Evolutionary conservation across 1,284 basidiomycete species (phyloP), one percentile per base, ranked within the genome.

Genomic region (Apiotrichum montevideense): DNA sequence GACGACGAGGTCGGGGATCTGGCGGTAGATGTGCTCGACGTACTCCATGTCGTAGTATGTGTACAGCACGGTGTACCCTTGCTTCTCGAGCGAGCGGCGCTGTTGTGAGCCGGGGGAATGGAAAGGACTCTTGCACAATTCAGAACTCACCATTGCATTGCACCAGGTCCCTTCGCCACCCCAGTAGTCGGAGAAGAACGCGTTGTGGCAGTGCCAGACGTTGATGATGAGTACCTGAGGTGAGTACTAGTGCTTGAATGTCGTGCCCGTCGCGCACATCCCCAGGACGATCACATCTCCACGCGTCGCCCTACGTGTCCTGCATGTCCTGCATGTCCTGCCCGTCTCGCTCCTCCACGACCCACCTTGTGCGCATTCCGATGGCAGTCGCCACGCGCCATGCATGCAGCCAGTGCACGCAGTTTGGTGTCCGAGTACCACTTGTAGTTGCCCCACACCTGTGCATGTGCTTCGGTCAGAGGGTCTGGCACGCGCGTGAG

Each of bases 341-440:
- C 29, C 3, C 29, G 29, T 29, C 29, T 29, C 29, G 29, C 29
- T 29, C 29, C 29, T 29, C 29, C 29, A 29, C 29, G 29, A 29
- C 29, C 3, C 29, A 29, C 29, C 29, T 29, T 29, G 29, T 29
- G 29, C 8, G 61, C 61, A n/a, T 62, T 62, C 21, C 11, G 29
- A 3, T 13, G 49, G 15, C 61, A 62, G 40, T 54, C 45, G 11
- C 52, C 55, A 3, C 39, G 35, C 10, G 55, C 57, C 35, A 50
- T 35, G 35, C 61, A 62, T 34, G 46, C 57, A 5, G 57, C 51
- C 2, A 62, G 54, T 13, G 37, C 35, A 13, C 61, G 54, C 7
- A 62, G 46, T 46, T 55, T 56, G 43, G 55, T 57, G 50, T 62
- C 61, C 3, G 57, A 52, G 52, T 50, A 52, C 61, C 61, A 62